These are phyloP conservation scores for Boletus tylopilopsis DNA, from an alignment of 768 basidiomycete species.

Conservation along the genomic window DNA sequence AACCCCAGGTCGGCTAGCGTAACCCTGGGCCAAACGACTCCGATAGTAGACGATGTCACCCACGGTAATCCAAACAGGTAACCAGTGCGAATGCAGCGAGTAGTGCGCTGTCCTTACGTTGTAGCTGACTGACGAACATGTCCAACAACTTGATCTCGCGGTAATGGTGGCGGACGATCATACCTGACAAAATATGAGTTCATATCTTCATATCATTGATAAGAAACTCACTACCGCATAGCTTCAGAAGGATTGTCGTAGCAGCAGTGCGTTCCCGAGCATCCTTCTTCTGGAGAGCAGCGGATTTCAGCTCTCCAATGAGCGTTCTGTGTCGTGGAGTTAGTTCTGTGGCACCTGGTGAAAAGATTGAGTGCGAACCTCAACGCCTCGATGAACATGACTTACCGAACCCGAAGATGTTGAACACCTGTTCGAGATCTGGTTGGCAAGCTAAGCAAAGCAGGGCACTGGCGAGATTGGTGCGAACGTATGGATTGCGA, in stretches of 20 bases:
- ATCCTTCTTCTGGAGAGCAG: background rate
- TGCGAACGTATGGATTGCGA: constrained; percentile 6
- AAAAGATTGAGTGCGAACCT: background rate
- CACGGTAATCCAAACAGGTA: constrained; percentile 11
- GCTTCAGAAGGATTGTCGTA: constrained; percentile 18
- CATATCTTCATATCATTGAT: background rate
- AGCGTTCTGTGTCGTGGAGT: constrained; percentile 9
- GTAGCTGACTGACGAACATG: constrained; percentile 13
- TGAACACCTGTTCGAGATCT: background rate
- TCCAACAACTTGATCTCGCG: constrained; percentile 1
- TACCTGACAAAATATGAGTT: constrained; percentile 2
- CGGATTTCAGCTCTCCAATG: constrained; percentile 7
- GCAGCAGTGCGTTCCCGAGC: constrained; percentile 17
- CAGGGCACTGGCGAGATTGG: constrained; percentile 18
- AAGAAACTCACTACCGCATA: constrained; percentile 13
- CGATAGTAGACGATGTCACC: background rate
- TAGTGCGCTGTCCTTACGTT: constrained; percentile 8
- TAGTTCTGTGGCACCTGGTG: constrained; percentile 1
- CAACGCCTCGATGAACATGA: background rate
- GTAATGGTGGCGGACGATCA: constrained; percentile 6
- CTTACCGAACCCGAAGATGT: constrained; percentile 20
- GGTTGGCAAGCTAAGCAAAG: background rate
- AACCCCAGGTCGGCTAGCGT: constrained; percentile 11
- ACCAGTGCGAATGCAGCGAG: constrained; percentile 20
- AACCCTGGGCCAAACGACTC: background rate